phyloP scores from a whole-genome alignment of 768 basidiomycete genomes.

The Paxillus ammoniavirescens region DNA sequence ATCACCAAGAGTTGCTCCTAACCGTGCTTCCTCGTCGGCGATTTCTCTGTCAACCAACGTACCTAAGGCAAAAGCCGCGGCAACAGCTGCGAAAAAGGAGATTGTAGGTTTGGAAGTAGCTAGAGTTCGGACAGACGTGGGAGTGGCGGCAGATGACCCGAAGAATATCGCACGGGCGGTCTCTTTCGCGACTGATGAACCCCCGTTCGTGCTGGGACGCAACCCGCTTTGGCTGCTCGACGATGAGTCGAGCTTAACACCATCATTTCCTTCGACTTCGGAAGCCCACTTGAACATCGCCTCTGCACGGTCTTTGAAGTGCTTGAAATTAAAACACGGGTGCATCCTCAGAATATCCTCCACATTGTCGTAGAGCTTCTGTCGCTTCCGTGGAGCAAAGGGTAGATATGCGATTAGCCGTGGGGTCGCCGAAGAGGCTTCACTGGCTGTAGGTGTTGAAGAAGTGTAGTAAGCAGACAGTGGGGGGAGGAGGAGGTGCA shows the following conservation, averaged over 20 bases:
- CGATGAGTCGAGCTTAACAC: conserved; percentile 8
- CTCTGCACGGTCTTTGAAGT: conserved; percentile 44
- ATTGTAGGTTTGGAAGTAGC: conserved; percentile 19
- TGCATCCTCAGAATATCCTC: conserved; percentile 45
- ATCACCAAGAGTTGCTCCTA: conserved; percentile 22
- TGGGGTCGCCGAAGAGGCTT: conserved; percentile 35
- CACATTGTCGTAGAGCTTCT: conserved; percentile 38
- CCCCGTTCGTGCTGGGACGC: conserved; percentile 19
- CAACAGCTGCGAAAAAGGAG: conserved; percentile 57
- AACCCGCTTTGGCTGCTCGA: conserved; percentile 31
- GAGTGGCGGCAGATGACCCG: conserved; percentile 10
- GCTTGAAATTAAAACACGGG: conserved; percentile 49
- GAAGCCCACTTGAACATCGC: conserved; percentile 43
- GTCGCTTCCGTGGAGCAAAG: conserved; percentile 34
- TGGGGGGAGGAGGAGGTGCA: conserved; percentile 21
- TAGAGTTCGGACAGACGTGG: conserved; percentile 10
- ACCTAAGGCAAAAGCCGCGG: conserved; percentile 61
- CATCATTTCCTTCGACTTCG: conserved; percentile 25
- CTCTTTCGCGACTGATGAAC: conserved; percentile 16
- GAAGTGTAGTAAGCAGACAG: conserved; percentile 19
- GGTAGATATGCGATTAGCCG: conserved; percentile 42
- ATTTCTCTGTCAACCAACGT: conserved; percentile 37
- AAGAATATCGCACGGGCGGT: conserved; percentile 33
- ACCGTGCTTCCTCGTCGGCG: conserved; percentile 25
- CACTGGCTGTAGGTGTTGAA: conserved; percentile 21